Conservation (phyloP, 1,284 basidiomycete genomes). For the Microbotryum silenes-acaulis region DNA sequence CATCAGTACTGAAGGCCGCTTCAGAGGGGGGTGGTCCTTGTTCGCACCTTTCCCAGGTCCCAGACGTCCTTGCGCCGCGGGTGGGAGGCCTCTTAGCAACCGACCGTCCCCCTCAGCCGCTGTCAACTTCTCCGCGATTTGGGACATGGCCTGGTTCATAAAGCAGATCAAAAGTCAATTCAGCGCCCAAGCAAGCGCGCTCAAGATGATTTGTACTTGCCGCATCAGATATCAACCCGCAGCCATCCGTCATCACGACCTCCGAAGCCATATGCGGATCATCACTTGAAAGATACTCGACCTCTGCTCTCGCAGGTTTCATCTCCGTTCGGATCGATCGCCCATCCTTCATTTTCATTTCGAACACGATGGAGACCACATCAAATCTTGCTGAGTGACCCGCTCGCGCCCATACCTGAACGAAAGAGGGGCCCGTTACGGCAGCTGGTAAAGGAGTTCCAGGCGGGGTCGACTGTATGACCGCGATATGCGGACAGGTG, state of each 20-base stretch:
- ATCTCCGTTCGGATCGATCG: no score
- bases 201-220: background rate
- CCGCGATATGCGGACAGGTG: background rate
- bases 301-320: background rate
- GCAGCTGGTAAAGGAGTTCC: background rate
- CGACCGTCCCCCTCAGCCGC: background rate
- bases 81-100: slow-evolving; percentile 5
- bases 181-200: no score
- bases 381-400: no score
- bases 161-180: background rate
- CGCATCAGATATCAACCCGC: slow-evolving; percentile 7
- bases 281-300: background rate
- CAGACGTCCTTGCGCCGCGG: slow-evolving; percentile 35
- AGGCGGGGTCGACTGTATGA: no score
- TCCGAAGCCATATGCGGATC: background rate
- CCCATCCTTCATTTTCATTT: slow-evolving; percentile 13
- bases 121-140: background rate
- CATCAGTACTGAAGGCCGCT: background rate
- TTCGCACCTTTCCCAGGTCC: slow-evolving; percentile 36
- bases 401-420: background rate
- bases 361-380: slow-evolving; percentile 1
- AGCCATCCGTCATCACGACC: slow-evolving; percentile 27
- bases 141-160: slow-evolving; percentile 8
- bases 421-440: background rate
- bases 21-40: background rate